Base-by-base conservation (phyloP, 129 eudicot species). In the Ambrosia trifida region DNA sequence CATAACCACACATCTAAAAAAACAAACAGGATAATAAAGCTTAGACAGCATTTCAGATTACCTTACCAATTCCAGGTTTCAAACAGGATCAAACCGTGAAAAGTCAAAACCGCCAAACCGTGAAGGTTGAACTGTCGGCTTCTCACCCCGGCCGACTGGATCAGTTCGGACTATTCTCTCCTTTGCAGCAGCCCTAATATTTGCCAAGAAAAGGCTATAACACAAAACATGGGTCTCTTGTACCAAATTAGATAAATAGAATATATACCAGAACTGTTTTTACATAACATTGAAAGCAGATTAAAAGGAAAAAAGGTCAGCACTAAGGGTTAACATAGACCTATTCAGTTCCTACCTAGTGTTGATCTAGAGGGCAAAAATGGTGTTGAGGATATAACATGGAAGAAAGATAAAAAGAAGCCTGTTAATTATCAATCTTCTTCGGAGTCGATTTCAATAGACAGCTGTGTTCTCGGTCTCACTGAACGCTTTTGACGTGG, bases 391-490 rank as follows among this genome's bases (percentile, higher is more conserved):
- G 58, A 20, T 62, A 77, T 56, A 82, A 61, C 13, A 40, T 12
- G 38, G 56, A 19, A 40, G 51, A 60, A 46, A 58, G 43, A 72
- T 33, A 11, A 76, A 28, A 33, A 12, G 3, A 35, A 3, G 0
- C 11, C 66, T 68, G 79, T 56, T 2, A 12, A 57, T 58, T 11
- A 31, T 70, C 77, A 70, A 44, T 78, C 82, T 11, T 70, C 84
- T 68, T 94, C 98, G 16, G 97, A 87, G 59, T 94, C 98, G 11
- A 93, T 61, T 63, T 94, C 96, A 47, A 89, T 89, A 4, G 96
- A 85, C 14, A 93, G 83, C 79, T 81, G 79, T 18, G 87, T 70
- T 65, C 89, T 79, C 57, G 86, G 96, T 73, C 91, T 87, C 78
- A 87, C 95, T 70, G 96, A 87, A 43, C 96, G 91, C 74, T 85